Evolutionary conservation across 225 moss, liverwort and hornwort species (phyloP).

Genomic region (Thuidium tamariscinum): DNA sequence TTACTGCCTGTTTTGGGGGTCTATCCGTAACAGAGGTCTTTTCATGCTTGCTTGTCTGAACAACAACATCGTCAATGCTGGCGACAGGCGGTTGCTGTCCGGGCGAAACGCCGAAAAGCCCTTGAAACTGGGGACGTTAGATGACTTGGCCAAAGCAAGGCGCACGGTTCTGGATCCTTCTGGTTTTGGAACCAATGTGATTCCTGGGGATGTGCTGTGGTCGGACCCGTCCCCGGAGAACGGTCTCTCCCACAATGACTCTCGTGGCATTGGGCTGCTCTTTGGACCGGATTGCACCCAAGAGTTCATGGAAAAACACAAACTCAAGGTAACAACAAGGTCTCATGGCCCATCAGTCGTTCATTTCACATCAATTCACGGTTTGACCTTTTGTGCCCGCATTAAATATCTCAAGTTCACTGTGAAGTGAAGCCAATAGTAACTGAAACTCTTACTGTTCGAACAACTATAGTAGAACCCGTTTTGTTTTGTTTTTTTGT

Average conservation of each 20-base stretch:
- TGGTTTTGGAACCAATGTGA: conserved; percentile 65
- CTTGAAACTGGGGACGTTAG: conserved; percentile 64
- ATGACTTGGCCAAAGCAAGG: conserved; percentile 71
- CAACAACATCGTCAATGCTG: conserved; percentile 66
- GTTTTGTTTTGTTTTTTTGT: not conserved
- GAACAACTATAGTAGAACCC: not conserved
- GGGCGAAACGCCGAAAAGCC: conserved; percentile 25
- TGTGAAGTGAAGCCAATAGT: not conserved
- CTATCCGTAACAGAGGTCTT: conserved; percentile 51
- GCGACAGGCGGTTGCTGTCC: conserved; percentile 68
- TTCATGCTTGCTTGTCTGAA: conserved; percentile 72
- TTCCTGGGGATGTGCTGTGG: conserved; percentile 90
- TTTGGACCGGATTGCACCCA: conserved; percentile 98
- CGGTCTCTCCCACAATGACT: conserved; percentile 76
- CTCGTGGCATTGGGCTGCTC: conserved; percentile 85
- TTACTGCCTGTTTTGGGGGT: conserved; percentile 39
- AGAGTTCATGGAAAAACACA: conserved; percentile 96
- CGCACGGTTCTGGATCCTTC: conserved; percentile 77
- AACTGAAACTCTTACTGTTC: not conserved
- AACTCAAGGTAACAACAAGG: conserved; percentile 54
- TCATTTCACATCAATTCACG: not conserved
- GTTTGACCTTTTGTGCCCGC: not conserved
- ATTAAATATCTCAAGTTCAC: not conserved
- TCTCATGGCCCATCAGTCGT: not conserved
- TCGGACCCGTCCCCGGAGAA: conserved; percentile 73